Conservation (phyloP, 805 yeast species). For the Cyberlindnera mississippiensis region DNA sequence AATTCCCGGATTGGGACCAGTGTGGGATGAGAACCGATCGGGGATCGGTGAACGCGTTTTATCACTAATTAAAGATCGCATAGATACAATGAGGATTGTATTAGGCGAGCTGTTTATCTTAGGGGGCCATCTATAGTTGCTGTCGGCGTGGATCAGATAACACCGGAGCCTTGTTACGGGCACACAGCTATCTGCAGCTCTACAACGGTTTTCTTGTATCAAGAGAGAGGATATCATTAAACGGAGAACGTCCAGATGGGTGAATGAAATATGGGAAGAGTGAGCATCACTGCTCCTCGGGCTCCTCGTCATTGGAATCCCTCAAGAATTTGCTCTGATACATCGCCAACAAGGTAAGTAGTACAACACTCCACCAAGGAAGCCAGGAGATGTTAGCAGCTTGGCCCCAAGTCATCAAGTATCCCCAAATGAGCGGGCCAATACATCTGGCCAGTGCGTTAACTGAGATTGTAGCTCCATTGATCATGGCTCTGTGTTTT, state of each 20-base stretch:
- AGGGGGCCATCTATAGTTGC: too few species aligned
- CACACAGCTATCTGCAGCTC: too few species aligned
- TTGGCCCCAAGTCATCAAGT: slow-evolving; percentile 36
- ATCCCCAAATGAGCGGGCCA: slow-evolving; percentile 58
- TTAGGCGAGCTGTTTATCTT: too few species aligned
- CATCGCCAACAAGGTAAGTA: slow-evolving; percentile 27
- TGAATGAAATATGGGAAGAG: too few species aligned
- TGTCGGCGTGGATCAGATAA: too few species aligned
- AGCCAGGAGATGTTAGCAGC: slow-evolving; percentile 29
- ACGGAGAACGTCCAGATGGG: too few species aligned
- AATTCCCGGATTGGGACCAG: not conserved
- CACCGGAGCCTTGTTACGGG: too few species aligned
- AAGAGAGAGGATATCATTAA: too few species aligned
- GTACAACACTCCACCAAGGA: slow-evolving; percentile 31
- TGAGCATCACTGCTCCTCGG: slow-evolving; percentile 2
- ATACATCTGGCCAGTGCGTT: slow-evolving; percentile 51
- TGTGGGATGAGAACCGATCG: not conserved
- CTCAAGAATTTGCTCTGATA: slow-evolving; percentile 28
- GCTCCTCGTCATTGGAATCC: slow-evolving; percentile 28
- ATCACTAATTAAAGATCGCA: too few species aligned
- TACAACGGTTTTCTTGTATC: too few species aligned
- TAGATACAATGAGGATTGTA: too few species aligned
- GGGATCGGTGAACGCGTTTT: not conserved
- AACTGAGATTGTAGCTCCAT: slow-evolving; percentile 52
- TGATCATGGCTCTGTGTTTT: slow-evolving; percentile 53